Conservation (phyloP, 2,329 filamentous ascomycete species). For the Colletotrichum paranaense region DNA sequence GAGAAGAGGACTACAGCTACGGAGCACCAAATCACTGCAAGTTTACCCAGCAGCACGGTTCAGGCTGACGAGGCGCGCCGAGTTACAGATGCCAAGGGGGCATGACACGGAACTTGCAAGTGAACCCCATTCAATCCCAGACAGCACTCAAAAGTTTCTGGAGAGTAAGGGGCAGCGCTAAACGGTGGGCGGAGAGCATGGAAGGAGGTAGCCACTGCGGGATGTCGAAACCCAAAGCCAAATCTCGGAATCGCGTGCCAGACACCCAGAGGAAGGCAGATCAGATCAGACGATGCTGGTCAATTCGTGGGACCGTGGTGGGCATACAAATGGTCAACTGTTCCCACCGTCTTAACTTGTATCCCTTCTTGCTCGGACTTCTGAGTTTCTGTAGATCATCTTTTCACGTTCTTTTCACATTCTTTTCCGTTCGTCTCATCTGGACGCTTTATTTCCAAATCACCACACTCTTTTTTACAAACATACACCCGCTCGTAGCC, state of each 20-base stretch:
- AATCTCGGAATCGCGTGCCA: background rate
- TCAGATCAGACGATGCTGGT: conserved; percentile 22
- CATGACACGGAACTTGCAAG: conserved; percentile 16
- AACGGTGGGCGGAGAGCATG: background rate
- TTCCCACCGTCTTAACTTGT: conserved; percentile 6
- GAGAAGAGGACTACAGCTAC: background rate
- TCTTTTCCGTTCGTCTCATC: conserved; percentile 32
- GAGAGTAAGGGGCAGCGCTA: conserved; percentile 20
- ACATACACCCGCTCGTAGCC: conserved; percentile 19
- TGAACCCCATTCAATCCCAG: conserved; percentile 32
- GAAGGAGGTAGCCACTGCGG: background rate
- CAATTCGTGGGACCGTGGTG: background rate
- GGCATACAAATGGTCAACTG: conserved; percentile 17
- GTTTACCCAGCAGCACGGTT: conserved; percentile 24
- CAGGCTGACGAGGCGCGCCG: conserved; percentile 14
- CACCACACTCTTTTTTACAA: conserved; percentile 28
- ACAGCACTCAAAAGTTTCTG: conserved; percentile 28
- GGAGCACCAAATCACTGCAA: background rate
- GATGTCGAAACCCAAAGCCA: background rate
- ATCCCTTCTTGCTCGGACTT: background rate
- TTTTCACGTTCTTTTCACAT: conserved; percentile 21
- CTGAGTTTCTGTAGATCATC: conserved; percentile 16
- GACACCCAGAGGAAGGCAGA: background rate
- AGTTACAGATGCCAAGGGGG: conserved; percentile 27
- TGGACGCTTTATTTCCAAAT: background rate